phyloP scores from a whole-genome alignment of 2,329 filamentous ascomycete species.

The Calonectria fujianensis region DNA sequence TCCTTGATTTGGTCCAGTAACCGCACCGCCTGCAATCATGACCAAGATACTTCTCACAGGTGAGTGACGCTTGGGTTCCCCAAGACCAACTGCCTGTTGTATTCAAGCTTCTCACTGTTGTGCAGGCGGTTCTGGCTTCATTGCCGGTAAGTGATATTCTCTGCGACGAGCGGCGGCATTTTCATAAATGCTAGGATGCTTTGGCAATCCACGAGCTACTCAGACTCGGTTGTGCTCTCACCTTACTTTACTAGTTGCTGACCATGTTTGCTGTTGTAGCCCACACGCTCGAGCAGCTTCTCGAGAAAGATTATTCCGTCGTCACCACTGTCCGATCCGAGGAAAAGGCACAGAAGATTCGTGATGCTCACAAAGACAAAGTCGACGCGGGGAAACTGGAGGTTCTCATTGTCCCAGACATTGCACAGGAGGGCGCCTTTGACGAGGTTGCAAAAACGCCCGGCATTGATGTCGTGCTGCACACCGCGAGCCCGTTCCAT shows the following conservation, averaged over 20 bases:
- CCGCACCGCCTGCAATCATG: slow-evolving; percentile 48
- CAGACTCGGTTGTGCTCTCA: background rate
- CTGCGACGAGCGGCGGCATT: too few species aligned
- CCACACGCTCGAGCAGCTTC: slow-evolving; percentile 73
- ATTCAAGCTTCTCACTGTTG: slow-evolving; percentile 36
- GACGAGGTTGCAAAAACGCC: slow-evolving; percentile 74
- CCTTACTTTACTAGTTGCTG: background rate
- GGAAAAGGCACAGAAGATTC: slow-evolving; percentile 72
- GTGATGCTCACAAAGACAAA: slow-evolving; percentile 65
- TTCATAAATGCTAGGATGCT: too few species aligned
- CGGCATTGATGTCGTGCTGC: slow-evolving; percentile 73
- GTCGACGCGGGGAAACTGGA: slow-evolving; percentile 65
- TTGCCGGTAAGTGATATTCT: slow-evolving; percentile 55
- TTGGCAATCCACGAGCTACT: background rate
- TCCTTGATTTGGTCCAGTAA: background rate
- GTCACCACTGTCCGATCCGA: slow-evolving; percentile 74
- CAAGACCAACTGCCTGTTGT: background rate
- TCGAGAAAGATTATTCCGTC: slow-evolving; percentile 70
- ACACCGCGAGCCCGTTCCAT: slow-evolving; percentile 77
- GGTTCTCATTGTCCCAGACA: slow-evolving; percentile 82
- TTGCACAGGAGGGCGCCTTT: slow-evolving; percentile 84
- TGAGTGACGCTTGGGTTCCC: slow-evolving; percentile 32
- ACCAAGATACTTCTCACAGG: slow-evolving; percentile 59
- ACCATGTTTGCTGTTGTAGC: slow-evolving; percentile 58
- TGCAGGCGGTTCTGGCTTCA: slow-evolving; percentile 60